These are phyloP conservation scores for Volvox africanus DNA, from an alignment of 139 green algal species.

Conservation along the genomic window DNA sequence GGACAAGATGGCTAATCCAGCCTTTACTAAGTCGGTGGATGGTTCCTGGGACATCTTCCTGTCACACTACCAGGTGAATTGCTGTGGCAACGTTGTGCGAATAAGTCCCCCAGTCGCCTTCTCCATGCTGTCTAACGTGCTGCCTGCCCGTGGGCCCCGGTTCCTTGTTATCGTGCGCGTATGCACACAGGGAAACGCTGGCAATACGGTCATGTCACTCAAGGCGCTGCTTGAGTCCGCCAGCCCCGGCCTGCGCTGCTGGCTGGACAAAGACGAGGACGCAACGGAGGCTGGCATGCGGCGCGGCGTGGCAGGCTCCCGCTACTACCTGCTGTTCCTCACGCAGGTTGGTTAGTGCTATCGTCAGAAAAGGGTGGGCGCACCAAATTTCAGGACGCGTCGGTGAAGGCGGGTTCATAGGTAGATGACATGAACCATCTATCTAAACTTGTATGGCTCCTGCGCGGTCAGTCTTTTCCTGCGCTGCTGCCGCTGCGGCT, in stretches of 20 bases:
- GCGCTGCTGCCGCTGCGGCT: no score
- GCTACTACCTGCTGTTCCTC: conserved; percentile 44
- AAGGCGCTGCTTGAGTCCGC: conserved; percentile 45
- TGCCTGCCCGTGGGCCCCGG: no score
- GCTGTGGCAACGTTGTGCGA: no score
- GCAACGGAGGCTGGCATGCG: conserved; percentile 41
- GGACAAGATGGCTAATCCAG: conserved; percentile 36
- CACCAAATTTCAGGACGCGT: no score
- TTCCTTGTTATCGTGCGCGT: no score
- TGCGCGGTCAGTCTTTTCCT: no score
- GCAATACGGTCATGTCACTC: conserved; percentile 43
- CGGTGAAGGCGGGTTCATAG: no score
- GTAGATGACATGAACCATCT: no score
- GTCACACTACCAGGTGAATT: conserved; percentile 27
- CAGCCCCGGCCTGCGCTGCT: conserved; percentile 38
- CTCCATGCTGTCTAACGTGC: no score
- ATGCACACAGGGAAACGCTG: conserved; percentile 23
- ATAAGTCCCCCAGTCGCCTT: no score
- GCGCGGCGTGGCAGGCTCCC: conserved; percentile 23
- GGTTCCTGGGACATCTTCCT: conserved; percentile 42
- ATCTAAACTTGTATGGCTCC: no score
- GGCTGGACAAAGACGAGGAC: conserved; percentile 51
- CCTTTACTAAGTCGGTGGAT: not conserved
- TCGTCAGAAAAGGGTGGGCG: no score
- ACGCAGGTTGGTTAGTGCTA: conserved; percentile 5